These are phyloP conservation scores for Paecilomyces variotii DNA, from an alignment of 2,329 filamentous ascomycete species.

Conservation along the genomic window DNA sequence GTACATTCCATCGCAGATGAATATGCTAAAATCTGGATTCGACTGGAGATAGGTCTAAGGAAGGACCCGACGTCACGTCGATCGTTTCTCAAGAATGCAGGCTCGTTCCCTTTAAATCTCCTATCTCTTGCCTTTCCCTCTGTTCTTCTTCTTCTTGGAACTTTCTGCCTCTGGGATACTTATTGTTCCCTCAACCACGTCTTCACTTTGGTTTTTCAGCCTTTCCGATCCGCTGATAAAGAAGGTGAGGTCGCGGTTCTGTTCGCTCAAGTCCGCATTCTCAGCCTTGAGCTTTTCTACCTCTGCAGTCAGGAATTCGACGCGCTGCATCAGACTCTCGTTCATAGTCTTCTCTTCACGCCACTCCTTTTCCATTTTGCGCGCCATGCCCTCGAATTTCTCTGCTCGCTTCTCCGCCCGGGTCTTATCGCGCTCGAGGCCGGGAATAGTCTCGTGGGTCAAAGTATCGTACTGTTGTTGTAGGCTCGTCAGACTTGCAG, in stretches of 20 bases:
- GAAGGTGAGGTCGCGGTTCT: constrained; percentile 79
- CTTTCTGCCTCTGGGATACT: constrained; percentile 49
- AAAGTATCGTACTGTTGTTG: constrained; percentile 48
- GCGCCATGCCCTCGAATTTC: constrained; percentile 67
- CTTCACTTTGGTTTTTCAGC: constrained; percentile 62
- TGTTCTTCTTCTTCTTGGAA: constrained; percentile 41
- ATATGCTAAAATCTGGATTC: not conserved
- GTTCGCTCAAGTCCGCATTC: constrained; percentile 68
- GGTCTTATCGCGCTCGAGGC: constrained; percentile 64
- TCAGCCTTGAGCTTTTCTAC: constrained; percentile 49
- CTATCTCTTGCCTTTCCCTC: constrained; percentile 23
- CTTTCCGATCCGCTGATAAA: constrained; percentile 81
- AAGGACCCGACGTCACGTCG: not conserved
- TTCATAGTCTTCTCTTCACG: constrained; percentile 83
- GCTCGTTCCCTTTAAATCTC: not conserved
- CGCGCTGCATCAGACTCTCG: constrained; percentile 68
- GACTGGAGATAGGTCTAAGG: not conserved
- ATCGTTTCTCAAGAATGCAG: not conserved
- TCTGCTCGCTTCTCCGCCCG: constrained; percentile 60
- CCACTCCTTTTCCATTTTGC: constrained; percentile 64
- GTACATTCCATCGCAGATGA: not conserved
- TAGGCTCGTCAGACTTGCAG: constrained; percentile 47
- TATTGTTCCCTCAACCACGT: constrained; percentile 65
- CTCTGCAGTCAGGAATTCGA: constrained; percentile 59
- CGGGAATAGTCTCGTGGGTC: constrained; percentile 50